Base-by-base conservation (phyloP, 371 early-diverging fungal species). In the Chytridiales sp. region DNA sequence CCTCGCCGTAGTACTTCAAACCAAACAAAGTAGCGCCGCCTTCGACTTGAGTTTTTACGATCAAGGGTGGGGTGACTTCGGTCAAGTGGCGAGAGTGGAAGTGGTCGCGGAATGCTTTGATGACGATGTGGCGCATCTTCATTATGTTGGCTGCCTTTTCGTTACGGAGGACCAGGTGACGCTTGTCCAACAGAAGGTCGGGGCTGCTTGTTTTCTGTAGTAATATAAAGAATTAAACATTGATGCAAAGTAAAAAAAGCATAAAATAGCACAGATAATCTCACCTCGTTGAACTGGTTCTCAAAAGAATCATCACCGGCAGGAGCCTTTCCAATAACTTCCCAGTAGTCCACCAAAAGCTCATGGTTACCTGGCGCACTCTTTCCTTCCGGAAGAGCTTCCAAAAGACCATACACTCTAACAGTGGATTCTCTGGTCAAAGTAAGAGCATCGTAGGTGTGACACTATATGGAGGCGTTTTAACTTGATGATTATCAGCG, bases 1-100 rank as follows among this genome's bases (percentile, higher is more conserved):
- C 79, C 74, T 96, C 93, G 32, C 95, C 98, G 72, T 99, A 99
- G 81, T 99, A 99, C 75, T 99, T 83, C 77, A 99, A 88, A 52
- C 80, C 81, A 67, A 99, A 99, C 51, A 99, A 83, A 3, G 99
- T 99, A 41, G 90, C 84, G 11, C 99, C 99, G 65, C 99, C 99
- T 81, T 99, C 99, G 24, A 98, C 99, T 76, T 99, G 98, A 46
- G 99, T 99, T 80, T 99, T 98, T n/a, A 99, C 99, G 90, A 99
- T 91, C 68, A 94, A 90, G 22, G 99, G 99, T 27, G 99, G 99
- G 8, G 94, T 99, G 31, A 99, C 91, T 79, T 99, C 99, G 54
- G 81, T 82, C 70, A 92, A 91, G 9, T 86, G 85, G 35, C 83
- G 82, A 46, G 75, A 64, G 40, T 92, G 89, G 74, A 95, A 99